A percentile compares a stretch with the other conserved stretches of the same genome.
Conservation (phyloP, 75 land plant species). For the Adiantum capillusveneris region DNA sequence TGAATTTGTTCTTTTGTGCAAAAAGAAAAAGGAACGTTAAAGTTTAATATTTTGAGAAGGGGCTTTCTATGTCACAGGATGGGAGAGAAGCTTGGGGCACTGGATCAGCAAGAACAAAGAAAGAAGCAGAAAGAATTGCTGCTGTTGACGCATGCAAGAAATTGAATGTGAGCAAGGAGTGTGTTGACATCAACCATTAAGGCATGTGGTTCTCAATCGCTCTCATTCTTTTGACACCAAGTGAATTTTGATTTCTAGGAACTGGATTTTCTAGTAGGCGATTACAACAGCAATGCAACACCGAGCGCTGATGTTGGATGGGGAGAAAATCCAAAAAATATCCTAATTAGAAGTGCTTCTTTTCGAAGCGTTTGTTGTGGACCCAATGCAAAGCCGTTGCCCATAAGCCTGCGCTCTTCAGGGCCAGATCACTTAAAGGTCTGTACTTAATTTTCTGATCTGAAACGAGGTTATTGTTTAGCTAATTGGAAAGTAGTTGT, state of each 20-base stretch:
- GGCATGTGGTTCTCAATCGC: background rate
- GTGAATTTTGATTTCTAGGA: constrained; percentile 10
- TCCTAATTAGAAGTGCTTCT: constrained; percentile 11
- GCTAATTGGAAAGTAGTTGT: background rate
- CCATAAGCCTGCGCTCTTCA: constrained; percentile 18
- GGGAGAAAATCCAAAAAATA: constrained; percentile 25
- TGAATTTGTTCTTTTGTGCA: too few relatives aligned
- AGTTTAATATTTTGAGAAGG: too few relatives aligned
- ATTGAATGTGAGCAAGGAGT: constrained; percentile 13
- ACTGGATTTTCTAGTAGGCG: constrained; percentile 14
- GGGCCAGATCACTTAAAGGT: constrained; percentile 30
- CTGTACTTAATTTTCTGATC: background rate
- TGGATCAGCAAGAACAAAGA: constrained; percentile 20
- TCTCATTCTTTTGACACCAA: background rate
- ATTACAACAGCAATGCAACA: constrained; percentile 8
- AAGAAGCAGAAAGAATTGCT: constrained; percentile 22
- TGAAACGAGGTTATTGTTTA: background rate
- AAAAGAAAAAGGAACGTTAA: too few relatives aligned
- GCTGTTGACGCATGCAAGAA: constrained; percentile 23
- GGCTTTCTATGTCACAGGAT: constrained; percentile 20
- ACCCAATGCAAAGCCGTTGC: constrained; percentile 17
- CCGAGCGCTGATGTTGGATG: constrained; percentile 8
- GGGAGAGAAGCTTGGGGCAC: constrained; percentile 20
- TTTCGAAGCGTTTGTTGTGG: constrained; percentile 15
- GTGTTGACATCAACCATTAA: background rate